Conservation (phyloP, 2,329 filamentous ascomycete genomes). For the Simplicillium sp. region DNA sequence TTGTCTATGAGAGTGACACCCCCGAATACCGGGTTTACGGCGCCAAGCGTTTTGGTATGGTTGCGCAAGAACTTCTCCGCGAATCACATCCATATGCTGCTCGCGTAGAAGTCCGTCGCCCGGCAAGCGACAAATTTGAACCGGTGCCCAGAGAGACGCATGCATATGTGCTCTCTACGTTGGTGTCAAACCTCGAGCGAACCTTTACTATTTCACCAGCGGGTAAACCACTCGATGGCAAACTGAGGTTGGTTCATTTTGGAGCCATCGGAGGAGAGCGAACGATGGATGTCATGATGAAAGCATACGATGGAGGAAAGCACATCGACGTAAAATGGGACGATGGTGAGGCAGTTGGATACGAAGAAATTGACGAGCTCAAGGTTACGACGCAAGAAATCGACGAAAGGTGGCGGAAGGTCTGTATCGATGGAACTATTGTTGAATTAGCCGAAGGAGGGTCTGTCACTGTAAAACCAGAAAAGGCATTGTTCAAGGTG, state of each 20-base stretch:
- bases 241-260: slow-evolving; percentile 66
- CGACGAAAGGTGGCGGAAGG: slow-evolving; percentile 67
- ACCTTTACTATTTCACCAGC: slow-evolving; percentile 73
- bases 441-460: slow-evolving; percentile 63
- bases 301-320: slow-evolving; percentile 46
- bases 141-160: slow-evolving; percentile 39
- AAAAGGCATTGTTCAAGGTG: slow-evolving; percentile 30
- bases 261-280: slow-evolving; percentile 53
- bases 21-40: slow-evolving; percentile 70
- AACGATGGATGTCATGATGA: slow-evolving; percentile 69
- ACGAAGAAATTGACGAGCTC: slow-evolving; percentile 60
- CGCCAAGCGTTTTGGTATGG: slow-evolving; percentile 72
- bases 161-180: slow-evolving; percentile 65
- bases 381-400: slow-evolving; percentile 57
- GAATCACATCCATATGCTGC: slow-evolving; percentile 41
- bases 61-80: slow-evolving; percentile 63
- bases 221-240: slow-evolving; percentile 60
- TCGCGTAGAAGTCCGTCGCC: slow-evolving; percentile 23
- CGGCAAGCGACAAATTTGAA: slow-evolving; percentile 9
- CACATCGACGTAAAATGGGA: slow-evolving; percentile 43
- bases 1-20: slow-evolving; percentile 89
- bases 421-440: slow-evolving; percentile 90
- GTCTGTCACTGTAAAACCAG: slow-evolving; percentile 55
- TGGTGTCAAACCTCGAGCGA: slow-evolving; percentile 75
- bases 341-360: slow-evolving; percentile 55